phyloP scores from a whole-genome alignment of 2,329 filamentous ascomycete genomes.

The Trichoderma arundinaceum region DNA sequence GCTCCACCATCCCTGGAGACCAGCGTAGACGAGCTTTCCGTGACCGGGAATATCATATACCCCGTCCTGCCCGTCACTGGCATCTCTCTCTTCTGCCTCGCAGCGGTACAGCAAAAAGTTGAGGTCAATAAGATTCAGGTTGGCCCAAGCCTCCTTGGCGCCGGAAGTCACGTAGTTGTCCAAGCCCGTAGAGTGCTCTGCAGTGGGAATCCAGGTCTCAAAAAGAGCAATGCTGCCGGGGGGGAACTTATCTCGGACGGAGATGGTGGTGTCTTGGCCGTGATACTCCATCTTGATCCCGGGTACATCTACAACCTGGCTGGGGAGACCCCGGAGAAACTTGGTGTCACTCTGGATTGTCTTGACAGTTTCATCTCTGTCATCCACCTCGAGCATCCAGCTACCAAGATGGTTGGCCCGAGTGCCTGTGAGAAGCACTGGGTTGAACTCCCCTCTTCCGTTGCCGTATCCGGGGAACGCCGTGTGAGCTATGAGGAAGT shows the following conservation, averaged over 20 bases:
- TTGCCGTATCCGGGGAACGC: slow-evolving; percentile 91
- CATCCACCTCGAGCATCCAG: slow-evolving; percentile 90
- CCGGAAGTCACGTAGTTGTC: slow-evolving; percentile 87
- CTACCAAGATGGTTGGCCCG: slow-evolving; percentile 85
- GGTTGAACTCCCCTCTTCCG: slow-evolving; percentile 78
- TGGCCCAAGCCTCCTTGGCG: slow-evolving; percentile 76
- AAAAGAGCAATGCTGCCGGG: slow-evolving; percentile 94
- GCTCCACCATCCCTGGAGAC: slow-evolving; percentile 99
- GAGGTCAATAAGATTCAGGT: slow-evolving; percentile 78
- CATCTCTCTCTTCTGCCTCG: slow-evolving; percentile 84
- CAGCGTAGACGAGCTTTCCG: slow-evolving; percentile 88
- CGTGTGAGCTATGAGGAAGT: slow-evolving; percentile 95
- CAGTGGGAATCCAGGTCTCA: slow-evolving; percentile 91
- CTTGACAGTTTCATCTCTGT: slow-evolving; percentile 70
- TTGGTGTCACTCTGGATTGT: slow-evolving; percentile 71
- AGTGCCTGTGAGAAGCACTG: slow-evolving; percentile 82
- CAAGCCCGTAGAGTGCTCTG: slow-evolving; percentile 81
- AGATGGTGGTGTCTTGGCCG: slow-evolving; percentile 77
- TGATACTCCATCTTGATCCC: slow-evolving; percentile 75
- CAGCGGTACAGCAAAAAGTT: slow-evolving; percentile 93
- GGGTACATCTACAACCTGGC: slow-evolving; percentile 74
- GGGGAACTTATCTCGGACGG: slow-evolving; percentile 81
- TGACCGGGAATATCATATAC: slow-evolving; percentile 84
- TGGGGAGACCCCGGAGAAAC: slow-evolving; percentile 81
- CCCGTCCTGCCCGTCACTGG: slow-evolving; percentile 80